Percentiles rank a stretch among this genome's conserved stretches.
These are phyloP conservation scores for Tylopilus sp. DNA, from an alignment of 768 basidiomycete genomes.

Conservation along the genomic window DNA sequence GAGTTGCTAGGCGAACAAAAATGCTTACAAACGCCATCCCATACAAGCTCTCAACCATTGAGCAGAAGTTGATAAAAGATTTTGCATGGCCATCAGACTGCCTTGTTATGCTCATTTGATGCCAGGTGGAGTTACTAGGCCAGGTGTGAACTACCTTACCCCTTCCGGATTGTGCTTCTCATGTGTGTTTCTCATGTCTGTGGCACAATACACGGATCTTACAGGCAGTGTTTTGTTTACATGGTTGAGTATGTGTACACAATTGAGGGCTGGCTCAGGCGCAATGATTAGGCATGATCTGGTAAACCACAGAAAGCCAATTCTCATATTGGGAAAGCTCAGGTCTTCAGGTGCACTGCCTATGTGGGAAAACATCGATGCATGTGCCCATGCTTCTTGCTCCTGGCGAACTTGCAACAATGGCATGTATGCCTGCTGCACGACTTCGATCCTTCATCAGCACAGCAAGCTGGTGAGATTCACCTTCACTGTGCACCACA, in stretches of 20 bases:
- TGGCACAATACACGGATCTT: neutral
- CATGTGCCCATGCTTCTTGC: neutral
- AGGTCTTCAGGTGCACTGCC: neutral
- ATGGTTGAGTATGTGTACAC: neutral
- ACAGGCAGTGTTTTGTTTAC: neutral
- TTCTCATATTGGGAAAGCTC: neutral
- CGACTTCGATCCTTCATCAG: neutral
- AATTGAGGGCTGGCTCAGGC: neutral
- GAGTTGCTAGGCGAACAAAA: no score
- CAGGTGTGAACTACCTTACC: neutral
- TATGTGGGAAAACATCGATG: neutral
- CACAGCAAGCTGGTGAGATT: neutral
- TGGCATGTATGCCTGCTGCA: neutral
- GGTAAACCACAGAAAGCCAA: neutral
- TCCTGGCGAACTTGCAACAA: neutral
- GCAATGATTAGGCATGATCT: neutral
- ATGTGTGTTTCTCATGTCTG: neutral
- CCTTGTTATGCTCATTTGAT: neutral
- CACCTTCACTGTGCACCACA: neutral
- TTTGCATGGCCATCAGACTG: neutral
- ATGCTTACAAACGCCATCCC: no score
- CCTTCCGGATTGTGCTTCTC: neutral
- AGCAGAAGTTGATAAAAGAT: neutral
- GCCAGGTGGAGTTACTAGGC: neutral
- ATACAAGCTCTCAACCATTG: no score